Percentiles rank a stretch among this genome's conserved stretches.
phyloP scores from a whole-genome alignment of 768 basidiomycete genomes.

The Amanita muscaria region DNA sequence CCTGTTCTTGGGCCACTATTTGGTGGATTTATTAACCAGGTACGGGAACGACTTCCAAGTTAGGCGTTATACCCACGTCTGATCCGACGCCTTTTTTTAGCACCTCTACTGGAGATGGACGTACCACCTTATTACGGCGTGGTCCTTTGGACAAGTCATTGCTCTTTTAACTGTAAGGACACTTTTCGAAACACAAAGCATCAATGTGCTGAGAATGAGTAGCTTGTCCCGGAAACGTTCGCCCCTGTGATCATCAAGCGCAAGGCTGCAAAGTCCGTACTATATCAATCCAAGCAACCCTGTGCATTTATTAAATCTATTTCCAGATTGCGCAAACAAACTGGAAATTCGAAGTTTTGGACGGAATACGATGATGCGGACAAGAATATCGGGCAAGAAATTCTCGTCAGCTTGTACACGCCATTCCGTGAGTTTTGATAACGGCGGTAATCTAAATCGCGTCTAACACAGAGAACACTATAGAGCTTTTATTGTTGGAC shows the following conservation, averaged over 20 bases:
- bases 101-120: conserved; percentile 69
- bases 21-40: conserved; percentile 65
- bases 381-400: conserved; percentile 33
- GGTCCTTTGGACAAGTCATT: conserved; percentile 49
- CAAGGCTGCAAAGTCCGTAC: conserved; percentile 46
- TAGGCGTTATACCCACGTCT: too few species aligned
- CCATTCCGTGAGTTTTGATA: conserved; percentile 53
- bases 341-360: conserved; percentile 44
- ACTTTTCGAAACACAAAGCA: neutral
- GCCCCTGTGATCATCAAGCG: conserved; percentile 46
- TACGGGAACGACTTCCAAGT: conserved; percentile 13
- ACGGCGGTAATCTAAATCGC: neutral
- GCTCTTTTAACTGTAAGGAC: conserved; percentile 42
- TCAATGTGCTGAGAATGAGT: neutral
- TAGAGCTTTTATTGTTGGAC: conserved; percentile 57
- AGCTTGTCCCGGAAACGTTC: conserved; percentile 72
- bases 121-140: conserved; percentile 60
- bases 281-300: neutral
- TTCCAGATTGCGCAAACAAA: conserved; percentile 42
- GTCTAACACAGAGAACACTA: neutral
- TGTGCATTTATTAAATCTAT: neutral
- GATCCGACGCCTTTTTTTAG: too few species aligned
- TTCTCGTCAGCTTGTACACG: conserved; percentile 52
- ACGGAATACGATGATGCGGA: conserved; percentile 51
- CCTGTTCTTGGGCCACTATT: conserved; percentile 50